These are phyloP conservation scores for Corymbia citriodora DNA, from an alignment of 441 rosid species.

Conservation along the genomic window DNA sequence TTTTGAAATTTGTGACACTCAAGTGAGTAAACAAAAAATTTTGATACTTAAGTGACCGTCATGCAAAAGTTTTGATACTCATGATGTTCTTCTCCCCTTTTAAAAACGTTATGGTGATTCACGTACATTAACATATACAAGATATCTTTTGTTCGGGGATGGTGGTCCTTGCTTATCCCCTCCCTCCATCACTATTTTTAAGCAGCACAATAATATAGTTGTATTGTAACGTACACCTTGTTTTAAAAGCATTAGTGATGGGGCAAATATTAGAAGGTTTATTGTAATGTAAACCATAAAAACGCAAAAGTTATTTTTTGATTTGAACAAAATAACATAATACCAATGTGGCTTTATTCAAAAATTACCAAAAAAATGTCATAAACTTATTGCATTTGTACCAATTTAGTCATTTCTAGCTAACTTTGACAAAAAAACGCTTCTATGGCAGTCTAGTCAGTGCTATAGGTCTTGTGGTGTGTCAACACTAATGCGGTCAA, in stretches of 20 bases:
- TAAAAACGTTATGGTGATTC: not conserved
- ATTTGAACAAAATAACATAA: not conserved
- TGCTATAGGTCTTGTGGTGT: fast-evolving
- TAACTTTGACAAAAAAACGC: not conserved
- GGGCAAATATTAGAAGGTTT: not conserved
- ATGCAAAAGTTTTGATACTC: no score
- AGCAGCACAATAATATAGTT: not conserved
- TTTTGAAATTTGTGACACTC: no score
- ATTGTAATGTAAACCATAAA: not conserved
- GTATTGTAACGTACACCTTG: not conserved
- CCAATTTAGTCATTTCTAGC: no score
- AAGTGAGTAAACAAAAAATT: no score
- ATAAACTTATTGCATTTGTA: no score
- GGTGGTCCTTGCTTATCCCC: not conserved
- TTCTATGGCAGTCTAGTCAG: not conserved
- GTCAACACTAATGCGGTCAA: no score
- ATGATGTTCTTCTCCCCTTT: no score
- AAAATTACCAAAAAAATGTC: not conserved
- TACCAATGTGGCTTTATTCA: not conserved
- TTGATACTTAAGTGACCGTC: no score
- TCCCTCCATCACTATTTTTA: not conserved
- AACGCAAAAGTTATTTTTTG: not conserved
- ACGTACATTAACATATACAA: not conserved
- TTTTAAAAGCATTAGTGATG: not conserved
- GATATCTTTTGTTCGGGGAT: not conserved